phyloP scores from a whole-genome alignment of 2,329 filamentous ascomycete genomes.

The Aureobasidium sp. region DNA sequence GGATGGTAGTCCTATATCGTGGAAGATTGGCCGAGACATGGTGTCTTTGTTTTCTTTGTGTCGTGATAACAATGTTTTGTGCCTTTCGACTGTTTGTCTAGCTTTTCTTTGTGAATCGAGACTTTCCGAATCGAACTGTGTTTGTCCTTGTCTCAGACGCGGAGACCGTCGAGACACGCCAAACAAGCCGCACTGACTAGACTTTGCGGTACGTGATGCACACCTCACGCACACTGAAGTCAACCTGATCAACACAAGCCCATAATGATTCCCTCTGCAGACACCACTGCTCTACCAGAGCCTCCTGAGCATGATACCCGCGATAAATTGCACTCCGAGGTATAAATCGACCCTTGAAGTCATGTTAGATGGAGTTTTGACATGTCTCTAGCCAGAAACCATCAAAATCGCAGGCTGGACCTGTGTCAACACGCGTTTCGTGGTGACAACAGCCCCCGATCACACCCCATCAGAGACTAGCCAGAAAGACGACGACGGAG shows the following conservation, averaged over 20 bases:
- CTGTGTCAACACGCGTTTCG: not conserved
- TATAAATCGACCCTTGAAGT: not conserved
- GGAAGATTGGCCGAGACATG: fast-evolving
- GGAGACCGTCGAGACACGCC: not conserved
- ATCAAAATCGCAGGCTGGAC: not conserved
- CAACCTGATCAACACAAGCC: too few species aligned
- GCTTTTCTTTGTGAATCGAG: not conserved
- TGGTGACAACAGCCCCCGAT: not conserved
- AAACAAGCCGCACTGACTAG: not conserved
- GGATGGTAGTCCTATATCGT: not conserved
- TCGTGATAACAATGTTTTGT: not conserved
- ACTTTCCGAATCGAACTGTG: not conserved
- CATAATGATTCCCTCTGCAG: too few species aligned
- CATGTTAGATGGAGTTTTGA: not conserved
- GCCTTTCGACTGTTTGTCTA: not conserved
- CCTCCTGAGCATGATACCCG: not conserved
- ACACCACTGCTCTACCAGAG: too few species aligned
- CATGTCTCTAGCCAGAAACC: not conserved
- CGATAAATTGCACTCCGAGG: not conserved
- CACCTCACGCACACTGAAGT: too few species aligned
- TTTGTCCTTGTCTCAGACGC: too few species aligned
- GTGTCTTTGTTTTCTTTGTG: not conserved
- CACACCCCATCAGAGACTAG: not conserved
- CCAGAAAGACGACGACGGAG: not conserved
- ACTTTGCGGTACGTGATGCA: too few species aligned